Evolutionary conservation across 495 filamentous ascomycete species (phyloP), one percentile per base, ranked within the genome.

Genomic region (Annulohypoxylon stygium): DNA sequence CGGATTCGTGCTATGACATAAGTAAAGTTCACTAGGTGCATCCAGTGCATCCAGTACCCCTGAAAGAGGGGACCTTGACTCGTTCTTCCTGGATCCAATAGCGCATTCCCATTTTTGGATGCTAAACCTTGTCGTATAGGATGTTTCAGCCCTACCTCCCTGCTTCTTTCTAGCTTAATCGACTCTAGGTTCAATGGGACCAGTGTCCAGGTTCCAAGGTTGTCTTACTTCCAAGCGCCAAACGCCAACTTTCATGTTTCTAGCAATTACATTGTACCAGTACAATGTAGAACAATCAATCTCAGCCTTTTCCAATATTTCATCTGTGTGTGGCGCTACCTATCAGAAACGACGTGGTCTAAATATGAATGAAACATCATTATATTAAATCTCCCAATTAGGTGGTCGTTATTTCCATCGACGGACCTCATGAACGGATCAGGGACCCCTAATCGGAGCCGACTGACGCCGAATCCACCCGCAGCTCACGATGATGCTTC

Each of bases 401-500:
- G 63, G 66, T 36, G 51, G 74, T 67, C 16, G 68, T 73, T 37
- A 30, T 65, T 14, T 47, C 63, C 61, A 74, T 77, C 73, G 68
- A 70, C 75, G 69, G 66, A 39, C 74, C 69, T 73, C 70, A 80
- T 75, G 74, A 79, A 71, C 47, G 61, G 73, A 67, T 70, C 75
- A 76, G 69, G 68, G 61, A 61, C 61, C 55, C 73, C 59, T 43
- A 71, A 68, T 63, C 72, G 61, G 60, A 63, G 61, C 66, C 70
- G 74, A 67, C 59, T 66, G 61, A 41, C 61, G 39, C 69, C 74
- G 61, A 70, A 67, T n/a, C 34, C 70, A 45, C 62, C 65, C 33
- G 53, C 53, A 64, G 62, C 61, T 65, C 70, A 70, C 43, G 70
- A 75, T 25, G 70, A 77, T 60, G 23, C 77, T 53, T 74, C 76